These are phyloP conservation scores for Tricladium varicosporioides DNA, from an alignment of 2,329 filamentous ascomycete genomes.

Conservation along the genomic window DNA sequence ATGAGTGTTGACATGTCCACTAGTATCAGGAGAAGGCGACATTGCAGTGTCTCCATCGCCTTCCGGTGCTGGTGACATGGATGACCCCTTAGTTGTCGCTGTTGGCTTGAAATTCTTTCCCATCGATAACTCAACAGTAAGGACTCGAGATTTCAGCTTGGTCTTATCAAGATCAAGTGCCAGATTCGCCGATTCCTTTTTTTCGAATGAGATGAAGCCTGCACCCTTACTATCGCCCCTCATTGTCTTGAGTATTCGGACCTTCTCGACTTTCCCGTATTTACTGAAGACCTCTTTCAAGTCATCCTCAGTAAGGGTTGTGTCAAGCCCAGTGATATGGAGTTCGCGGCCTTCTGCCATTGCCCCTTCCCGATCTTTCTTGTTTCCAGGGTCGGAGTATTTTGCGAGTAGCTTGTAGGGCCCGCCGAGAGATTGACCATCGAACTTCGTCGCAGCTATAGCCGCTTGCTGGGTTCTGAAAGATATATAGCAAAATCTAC, in stretches of 20 bases:
- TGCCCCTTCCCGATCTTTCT: conserved; percentile 76
- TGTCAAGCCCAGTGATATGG: conserved; percentile 69
- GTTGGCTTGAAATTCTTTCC: conserved; percentile 55
- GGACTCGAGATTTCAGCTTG: conserved; percentile 64
- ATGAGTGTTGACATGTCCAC: conserved; percentile 23
- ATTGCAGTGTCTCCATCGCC: conserved; percentile 33
- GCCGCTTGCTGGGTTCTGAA: conserved; percentile 71
- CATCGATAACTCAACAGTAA: conserved; percentile 63
- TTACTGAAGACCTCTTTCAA: conserved; percentile 69
- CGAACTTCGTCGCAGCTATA: conserved; percentile 66
- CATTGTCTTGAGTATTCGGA: conserved; percentile 68
- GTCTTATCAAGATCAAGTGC: conserved; percentile 68
- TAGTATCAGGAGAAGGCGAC: conserved; percentile 29
- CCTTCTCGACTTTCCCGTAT: conserved; percentile 71
- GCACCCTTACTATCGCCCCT: conserved; percentile 72
- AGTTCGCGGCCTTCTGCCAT: conserved; percentile 86
- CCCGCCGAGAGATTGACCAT: conserved; percentile 68
- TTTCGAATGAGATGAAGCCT: conserved; percentile 75
- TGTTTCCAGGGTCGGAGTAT: conserved; percentile 78
- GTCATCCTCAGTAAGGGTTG: conserved; percentile 62
- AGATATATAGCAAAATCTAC: conserved; percentile 95
- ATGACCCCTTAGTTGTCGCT: conserved; percentile 44
- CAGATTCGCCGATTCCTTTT: conserved; percentile 66
- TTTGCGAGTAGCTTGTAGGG: conserved; percentile 70
- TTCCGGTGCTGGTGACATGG: conserved; percentile 34